phyloP scores from a whole-genome alignment of 2,329 filamentous ascomycete genomes.

The Blumeria hordei region DNA sequence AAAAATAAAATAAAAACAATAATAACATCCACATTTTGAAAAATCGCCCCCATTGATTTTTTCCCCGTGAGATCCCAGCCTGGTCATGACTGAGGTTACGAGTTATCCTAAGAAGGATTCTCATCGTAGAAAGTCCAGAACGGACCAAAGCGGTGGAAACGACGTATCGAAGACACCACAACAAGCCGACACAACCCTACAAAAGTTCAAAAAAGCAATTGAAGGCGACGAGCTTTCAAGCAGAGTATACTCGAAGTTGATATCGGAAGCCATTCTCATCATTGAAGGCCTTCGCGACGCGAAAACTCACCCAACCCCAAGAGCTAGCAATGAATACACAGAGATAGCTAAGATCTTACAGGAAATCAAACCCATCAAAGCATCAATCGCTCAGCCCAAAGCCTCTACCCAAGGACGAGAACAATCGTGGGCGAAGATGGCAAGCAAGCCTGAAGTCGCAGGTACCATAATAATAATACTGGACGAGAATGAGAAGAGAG shows the following conservation, averaged over 20 bases:
- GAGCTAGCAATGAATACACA: neutral
- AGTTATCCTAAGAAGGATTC: no score
- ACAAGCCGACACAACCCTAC: no score
- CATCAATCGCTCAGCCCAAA: neutral
- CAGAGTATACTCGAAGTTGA: neutral
- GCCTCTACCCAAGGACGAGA: neutral
- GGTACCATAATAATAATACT: neutral
- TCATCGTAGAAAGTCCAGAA: no score
- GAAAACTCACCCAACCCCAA: neutral
- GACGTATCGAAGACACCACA: no score
- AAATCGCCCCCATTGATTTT: no score
- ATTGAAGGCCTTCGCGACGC: neutral
- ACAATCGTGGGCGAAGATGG: neutral
- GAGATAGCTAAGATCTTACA: neutral
- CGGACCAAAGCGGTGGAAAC: no score
- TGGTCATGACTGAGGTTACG: no score
- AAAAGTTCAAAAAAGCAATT: neutral
- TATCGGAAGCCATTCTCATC: neutral
- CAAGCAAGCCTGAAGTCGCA: neutral
- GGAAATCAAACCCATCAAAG: neutral
- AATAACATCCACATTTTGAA: no score
- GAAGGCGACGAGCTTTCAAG: neutral
- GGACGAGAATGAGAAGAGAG: no score
- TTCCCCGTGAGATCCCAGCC: no score
- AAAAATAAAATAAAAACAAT: no score